A percentile compares a stretch with the other conserved stretches of the same genome.
phyloP scores from a whole-genome alignment of 108 stramenopile species.

The Cylindrotheca fusiformis region DNA sequence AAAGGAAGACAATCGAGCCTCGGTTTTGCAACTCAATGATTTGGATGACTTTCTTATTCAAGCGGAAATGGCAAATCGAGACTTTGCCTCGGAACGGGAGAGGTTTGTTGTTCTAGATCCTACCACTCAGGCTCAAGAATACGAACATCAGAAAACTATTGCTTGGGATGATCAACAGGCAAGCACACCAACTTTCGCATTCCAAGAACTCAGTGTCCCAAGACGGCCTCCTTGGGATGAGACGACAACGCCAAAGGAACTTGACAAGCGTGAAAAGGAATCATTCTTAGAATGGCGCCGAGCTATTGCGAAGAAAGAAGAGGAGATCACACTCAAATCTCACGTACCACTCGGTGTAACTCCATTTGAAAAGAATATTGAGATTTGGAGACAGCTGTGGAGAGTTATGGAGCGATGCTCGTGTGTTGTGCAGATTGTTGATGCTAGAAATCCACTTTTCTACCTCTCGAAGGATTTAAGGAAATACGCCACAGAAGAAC shows the following conservation, averaged over 20 bases:
- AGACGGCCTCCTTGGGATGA: constrained; percentile 92
- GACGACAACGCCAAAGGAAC: constrained; percentile 84
- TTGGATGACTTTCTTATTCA: constrained; percentile 93
- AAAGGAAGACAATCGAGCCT: constrained; percentile 50
- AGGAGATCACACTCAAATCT: constrained; percentile 49
- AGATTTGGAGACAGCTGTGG: constrained; percentile 99
- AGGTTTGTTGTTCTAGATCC: constrained; percentile 62
- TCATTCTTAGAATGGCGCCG: constrained; percentile 95
- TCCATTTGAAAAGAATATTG: constrained; percentile 99
- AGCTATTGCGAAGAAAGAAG: constrained; percentile 83
- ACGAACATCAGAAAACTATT: constrained; percentile 11
- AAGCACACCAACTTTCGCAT: constrained; percentile 64
- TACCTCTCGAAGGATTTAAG: constrained; percentile 91
- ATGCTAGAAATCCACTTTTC: constrained; percentile 96
- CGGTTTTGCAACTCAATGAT: constrained; percentile 88
- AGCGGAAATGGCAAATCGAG: constrained; percentile 91
- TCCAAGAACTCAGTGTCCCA: constrained; percentile 90
- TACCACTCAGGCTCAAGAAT: constrained; percentile 36
- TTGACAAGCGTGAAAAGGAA: constrained; percentile 86
- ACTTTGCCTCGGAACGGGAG: constrained; percentile 86
- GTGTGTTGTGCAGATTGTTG: constrained; percentile 93
- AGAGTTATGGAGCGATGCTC: constrained; percentile 94
- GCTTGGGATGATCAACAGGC: constrained; percentile 14
- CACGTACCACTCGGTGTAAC: constrained; percentile 61
- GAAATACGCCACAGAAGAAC: constrained; percentile 76